phyloP scores from a whole-genome alignment of 768 basidiomycete genomes.

The Clavulina sp. region DNA sequence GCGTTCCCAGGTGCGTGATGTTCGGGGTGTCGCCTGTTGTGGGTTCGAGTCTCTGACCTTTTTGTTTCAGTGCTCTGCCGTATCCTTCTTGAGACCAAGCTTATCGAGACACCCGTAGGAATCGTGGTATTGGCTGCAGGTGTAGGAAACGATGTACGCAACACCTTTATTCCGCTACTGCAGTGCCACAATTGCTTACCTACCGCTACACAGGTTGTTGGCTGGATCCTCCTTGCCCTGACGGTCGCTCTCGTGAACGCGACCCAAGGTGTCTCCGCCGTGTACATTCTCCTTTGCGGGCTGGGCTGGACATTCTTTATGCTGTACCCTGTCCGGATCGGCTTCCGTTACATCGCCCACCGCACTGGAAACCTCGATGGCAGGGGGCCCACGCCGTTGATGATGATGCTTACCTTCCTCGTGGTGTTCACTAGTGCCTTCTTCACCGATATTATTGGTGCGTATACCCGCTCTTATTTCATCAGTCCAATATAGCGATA shows the following conservation, averaged over 20 bases:
- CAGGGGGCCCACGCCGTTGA: constrained; percentile 48
- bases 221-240: constrained; percentile 71
- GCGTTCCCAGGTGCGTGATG: constrained; percentile 36
- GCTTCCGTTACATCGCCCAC: constrained; percentile 45
- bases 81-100: constrained; percentile 55
- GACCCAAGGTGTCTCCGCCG: constrained; percentile 48
- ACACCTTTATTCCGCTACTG: constrained; percentile 10
- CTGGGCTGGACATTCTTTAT: constrained; percentile 51
- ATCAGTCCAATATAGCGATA: constrained; percentile 29
- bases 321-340: constrained; percentile 44
- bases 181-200: not conserved
- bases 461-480: constrained; percentile 37
- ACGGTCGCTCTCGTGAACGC: constrained; percentile 76
- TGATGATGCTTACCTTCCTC: constrained; percentile 68
- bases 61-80: constrained; percentile 41
- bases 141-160: constrained; percentile 56
- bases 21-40: not conserved
- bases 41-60: not conserved
- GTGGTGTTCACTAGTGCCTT: constrained; percentile 60
- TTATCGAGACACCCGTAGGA: constrained; percentile 75
- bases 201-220: no score
- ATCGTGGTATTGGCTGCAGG: constrained; percentile 68
- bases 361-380: constrained; percentile 55
- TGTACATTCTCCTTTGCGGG: constrained; percentile 59
- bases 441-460: constrained; percentile 75